Evolutionary conservation across 1,139 yeast species (phyloP), one percentile per base, ranked within the genome.

Genomic region (Saccharomyces pastorianus): DNA sequence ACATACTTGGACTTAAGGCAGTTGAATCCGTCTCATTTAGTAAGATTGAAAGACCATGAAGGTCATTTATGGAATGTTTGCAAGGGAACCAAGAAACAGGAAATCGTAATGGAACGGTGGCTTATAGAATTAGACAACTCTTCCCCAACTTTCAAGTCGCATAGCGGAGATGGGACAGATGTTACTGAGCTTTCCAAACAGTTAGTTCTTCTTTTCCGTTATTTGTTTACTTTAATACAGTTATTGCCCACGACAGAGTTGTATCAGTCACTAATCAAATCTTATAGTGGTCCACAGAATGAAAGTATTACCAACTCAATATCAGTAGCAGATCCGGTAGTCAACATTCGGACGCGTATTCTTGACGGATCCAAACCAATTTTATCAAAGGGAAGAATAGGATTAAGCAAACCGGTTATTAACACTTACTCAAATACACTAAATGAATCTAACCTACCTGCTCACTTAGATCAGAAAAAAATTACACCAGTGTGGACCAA

Each of bases 41-140:
- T 90, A 48, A 79, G 83, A 49, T 65, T 85, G 46, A 84, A 81
- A 55, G 91, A 81, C 54, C 67, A 71, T 7, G 76, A 73, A 4
- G 76, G 76, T 46, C 72, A 71, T 55, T 60, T 72, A n/a, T 79
- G 81, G 80, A 73, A 76, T 38, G 83, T 82, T 13, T 74, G 79
- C 14, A 76, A 75, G 54, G 81, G 82, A 17, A 76, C 77, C 2
- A 82, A 79, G 64, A 85, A 84, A 62, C 75, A 82, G 13, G 98
- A 91, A 69, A 81, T 93, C 14, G 96, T 93, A 1, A 72, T 93
- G 55, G 99, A 93, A 67, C 76, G 99, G 56, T 93, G 99, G 99
- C 75, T 89, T 27, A 74, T 93, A 41, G 96, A 90, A 68, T 80
- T 90, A 59, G 91, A 85, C 61, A 62, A 71, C 23, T 64, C 62